A percentile compares a stretch with the other conserved stretches of the same genome.
phyloP scores from a whole-genome alignment of 805 yeast species.

The Candida silvicultrix region DNA sequence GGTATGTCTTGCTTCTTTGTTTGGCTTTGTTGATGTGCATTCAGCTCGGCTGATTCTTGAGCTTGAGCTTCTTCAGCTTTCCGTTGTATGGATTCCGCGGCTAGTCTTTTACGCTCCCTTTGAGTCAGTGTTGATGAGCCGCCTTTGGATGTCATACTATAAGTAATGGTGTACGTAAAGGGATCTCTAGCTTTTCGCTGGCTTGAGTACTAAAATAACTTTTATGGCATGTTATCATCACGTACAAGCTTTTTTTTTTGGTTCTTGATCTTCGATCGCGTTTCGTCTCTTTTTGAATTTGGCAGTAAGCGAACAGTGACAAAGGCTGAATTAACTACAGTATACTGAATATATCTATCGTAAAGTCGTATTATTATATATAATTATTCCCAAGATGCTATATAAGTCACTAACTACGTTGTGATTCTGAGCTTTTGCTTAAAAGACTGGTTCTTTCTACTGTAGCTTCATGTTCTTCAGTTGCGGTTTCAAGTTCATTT shows the following conservation, averaged over 20 bases:
- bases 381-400: not conserved
- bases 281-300: not conserved
- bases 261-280: not conserved
- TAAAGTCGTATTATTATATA: not conserved
- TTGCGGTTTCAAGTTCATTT: not conserved
- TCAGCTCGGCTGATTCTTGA: slow-evolving; percentile 2
- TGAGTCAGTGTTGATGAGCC: slow-evolving; percentile 13
- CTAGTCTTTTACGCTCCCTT: slow-evolving; percentile 13
- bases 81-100: not conserved
- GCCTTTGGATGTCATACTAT: not conserved
- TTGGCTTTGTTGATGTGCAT: not conserved
- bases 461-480: slow-evolving; percentile 11
- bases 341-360: not conserved
- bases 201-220: too few relatives aligned
- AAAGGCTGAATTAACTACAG: too few relatives aligned
- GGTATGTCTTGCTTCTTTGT: not conserved
- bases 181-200: too few relatives aligned
- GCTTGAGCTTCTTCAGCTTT: slow-evolving; percentile 1
- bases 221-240: too few relatives aligned
- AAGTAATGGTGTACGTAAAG: not conserved
- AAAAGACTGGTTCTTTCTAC: slow-evolving; percentile 21
- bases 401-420: not conserved
- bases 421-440: slow-evolving; percentile 11
- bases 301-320: not conserved
- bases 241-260: not conserved